Conservation (phyloP, 495 filamentous ascomycete genomes). For the Aspergillus carlsbadensis region DNA sequence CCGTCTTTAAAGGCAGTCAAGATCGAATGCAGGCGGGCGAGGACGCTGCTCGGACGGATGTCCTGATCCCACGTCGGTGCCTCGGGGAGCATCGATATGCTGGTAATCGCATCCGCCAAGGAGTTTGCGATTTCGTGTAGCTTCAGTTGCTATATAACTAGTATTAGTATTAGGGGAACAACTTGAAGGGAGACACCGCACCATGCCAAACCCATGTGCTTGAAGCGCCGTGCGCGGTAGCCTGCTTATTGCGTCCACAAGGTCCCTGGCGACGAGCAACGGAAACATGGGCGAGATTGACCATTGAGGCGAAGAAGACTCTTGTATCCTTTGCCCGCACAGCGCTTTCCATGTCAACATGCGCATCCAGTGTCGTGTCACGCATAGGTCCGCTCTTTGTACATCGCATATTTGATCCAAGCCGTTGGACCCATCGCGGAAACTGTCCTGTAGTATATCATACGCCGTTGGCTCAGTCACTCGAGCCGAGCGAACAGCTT, state of each 20-base stretch:
- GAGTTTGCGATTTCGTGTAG: constrained; percentile 47
- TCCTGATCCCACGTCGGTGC: constrained; percentile 15
- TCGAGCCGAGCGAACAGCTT: constrained; percentile 12
- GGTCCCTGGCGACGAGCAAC: constrained; percentile 40
- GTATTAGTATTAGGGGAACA: constrained; percentile 3
- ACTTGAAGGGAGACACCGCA: constrained; percentile 5
- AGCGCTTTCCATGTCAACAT: constrained; percentile 44
- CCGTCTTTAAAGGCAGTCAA: constrained; percentile 31
- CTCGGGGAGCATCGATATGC: constrained; percentile 12
- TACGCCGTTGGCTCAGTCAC: constrained; percentile 23
- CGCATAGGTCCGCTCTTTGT: constrained; percentile 46
- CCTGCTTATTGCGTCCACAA: constrained; percentile 37
- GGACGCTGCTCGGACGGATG: constrained; percentile 26
- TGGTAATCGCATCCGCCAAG: constrained; percentile 43
- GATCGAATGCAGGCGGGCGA: constrained; percentile 33
- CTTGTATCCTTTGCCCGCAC: constrained; percentile 17
- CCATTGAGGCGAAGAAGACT: background rate
- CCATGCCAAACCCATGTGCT: constrained; percentile 37
- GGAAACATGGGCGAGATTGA: constrained; percentile 31
- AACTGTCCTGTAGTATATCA: constrained; percentile 30
- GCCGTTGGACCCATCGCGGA: constrained; percentile 30
- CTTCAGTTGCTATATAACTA: constrained; percentile 40
- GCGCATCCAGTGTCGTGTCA: constrained; percentile 50
- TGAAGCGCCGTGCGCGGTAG: constrained; percentile 36
- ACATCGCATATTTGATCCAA: constrained; percentile 34